These are phyloP conservation scores for Russula brevipes DNA, from an alignment of 768 basidiomycete species.

Conservation along the genomic window DNA sequence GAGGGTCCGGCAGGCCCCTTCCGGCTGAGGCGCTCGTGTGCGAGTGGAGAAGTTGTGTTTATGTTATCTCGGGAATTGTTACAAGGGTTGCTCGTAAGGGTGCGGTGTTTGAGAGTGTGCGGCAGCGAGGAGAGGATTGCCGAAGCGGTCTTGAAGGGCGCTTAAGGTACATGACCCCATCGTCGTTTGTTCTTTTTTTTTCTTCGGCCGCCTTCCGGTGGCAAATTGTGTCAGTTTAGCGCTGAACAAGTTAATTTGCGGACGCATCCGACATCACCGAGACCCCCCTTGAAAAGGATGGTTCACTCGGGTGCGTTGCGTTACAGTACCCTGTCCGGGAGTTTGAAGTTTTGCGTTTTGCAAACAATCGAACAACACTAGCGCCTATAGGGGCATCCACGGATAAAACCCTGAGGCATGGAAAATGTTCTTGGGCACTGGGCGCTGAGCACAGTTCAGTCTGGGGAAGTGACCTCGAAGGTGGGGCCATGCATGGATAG, in stretches of 20 bases:
- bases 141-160: conserved; percentile 10
- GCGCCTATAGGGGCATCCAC: no score
- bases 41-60: neutral
- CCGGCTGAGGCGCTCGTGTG: neutral
- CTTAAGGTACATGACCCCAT: conserved; percentile 1
- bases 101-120: conserved; percentile 21
- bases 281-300: neutral
- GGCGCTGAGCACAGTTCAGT: neutral
- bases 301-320: neutral
- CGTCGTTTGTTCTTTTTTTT: neutral
- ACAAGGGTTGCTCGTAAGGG: neutral
- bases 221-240: neutral
- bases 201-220: conserved; percentile 6
- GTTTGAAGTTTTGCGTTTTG: no score
- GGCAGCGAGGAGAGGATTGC: neutral
- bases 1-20: neutral
- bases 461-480: neutral
- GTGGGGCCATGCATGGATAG: neutral
- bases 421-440: neutral
- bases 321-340: neutral
- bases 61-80: conserved; percentile 1
- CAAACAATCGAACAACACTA: no score
- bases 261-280: neutral
- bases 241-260: neutral
- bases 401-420: no score